Evolutionary conservation across 1,139 yeast genomes (phyloP).

Genomic region (Suhomyces atakaporum): DNA sequence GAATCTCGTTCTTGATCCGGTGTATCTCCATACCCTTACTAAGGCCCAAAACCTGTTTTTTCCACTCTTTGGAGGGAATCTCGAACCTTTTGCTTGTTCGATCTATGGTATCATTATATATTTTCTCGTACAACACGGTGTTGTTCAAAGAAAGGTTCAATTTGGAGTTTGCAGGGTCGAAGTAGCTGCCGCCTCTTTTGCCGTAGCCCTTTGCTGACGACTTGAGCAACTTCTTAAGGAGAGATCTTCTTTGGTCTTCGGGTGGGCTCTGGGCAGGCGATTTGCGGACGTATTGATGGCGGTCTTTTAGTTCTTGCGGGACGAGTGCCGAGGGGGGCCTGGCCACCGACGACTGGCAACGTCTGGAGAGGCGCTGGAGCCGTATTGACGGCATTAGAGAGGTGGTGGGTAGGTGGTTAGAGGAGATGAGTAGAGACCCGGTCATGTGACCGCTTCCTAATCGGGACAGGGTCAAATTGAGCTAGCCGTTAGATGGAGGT

Average conservation of each 20-base stretch:
- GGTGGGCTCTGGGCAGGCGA: background rate
- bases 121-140: slow-evolving; percentile 17
- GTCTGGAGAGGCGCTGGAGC: slow-evolving; percentile 2
- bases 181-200: slow-evolving; percentile 10
- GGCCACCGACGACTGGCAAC: slow-evolving; percentile 3
- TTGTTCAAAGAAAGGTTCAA: slow-evolving; percentile 17
- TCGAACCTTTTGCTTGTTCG: slow-evolving; percentile 23
- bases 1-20: slow-evolving; percentile 8
- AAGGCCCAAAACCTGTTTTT: slow-evolving; percentile 1
- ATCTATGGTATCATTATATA: slow-evolving; percentile 16
- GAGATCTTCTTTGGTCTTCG: slow-evolving; percentile 1
- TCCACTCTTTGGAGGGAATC: slow-evolving; percentile 28
- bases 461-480: too few relatives aligned
- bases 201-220: slow-evolving; percentile 9
- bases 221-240: slow-evolving; percentile 9
- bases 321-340: slow-evolving; percentile 2
- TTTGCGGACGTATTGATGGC: slow-evolving; percentile 5
- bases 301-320: slow-evolving; percentile 10
- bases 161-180: slow-evolving; percentile 18
- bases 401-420: background rate
- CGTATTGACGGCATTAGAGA: background rate
- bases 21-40: background rate
- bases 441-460: background rate
- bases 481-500: too few relatives aligned
- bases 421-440: background rate